Evolutionary conservation across 352 stramenopile species (phyloP).

Genomic region (Phytopythium boreale): DNA sequence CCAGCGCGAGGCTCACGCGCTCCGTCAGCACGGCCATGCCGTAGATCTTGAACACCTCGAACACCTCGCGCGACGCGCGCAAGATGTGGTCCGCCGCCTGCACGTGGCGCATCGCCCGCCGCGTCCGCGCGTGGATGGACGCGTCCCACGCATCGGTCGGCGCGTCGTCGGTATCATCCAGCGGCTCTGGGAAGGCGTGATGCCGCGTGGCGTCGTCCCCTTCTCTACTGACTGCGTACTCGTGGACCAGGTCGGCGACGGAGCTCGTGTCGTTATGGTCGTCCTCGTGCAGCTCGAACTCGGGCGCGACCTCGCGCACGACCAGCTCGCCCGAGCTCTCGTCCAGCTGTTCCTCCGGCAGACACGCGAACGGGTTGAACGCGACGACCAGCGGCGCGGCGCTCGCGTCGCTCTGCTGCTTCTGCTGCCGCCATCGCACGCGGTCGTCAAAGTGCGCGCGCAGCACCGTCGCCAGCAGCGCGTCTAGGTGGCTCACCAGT

Average conservation of each 20-base stretch:
- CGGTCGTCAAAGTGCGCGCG: conserved; percentile 54
- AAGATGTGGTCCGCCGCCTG: conserved; percentile 39
- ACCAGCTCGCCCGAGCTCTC: conserved; percentile 53
- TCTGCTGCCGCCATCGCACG: conserved; percentile 12
- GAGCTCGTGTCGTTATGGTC: conserved; percentile 19
- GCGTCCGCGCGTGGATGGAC: background rate
- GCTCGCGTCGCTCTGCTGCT: conserved; percentile 5
- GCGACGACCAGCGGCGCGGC: conserved; percentile 32
- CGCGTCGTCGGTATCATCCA: background rate
- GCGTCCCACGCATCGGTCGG: conserved; percentile 8
- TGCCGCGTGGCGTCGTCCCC: conserved; percentile 7
- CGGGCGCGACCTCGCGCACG: conserved; percentile 33
- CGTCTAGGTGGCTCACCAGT: conserved; percentile 41
- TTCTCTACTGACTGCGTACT: conserved; percentile 14
- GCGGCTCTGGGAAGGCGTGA: conserved; percentile 29
- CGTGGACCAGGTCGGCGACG: conserved; percentile 35
- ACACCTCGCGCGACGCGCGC: conserved; percentile 55
- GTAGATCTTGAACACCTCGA: conserved; percentile 84
- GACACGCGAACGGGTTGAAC: conserved; percentile 61
- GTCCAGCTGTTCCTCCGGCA: conserved; percentile 59
- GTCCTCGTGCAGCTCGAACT: conserved; percentile 16
- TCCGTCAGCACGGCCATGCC: conserved; percentile 75
- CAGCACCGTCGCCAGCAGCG: conserved; percentile 49
- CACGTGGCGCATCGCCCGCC: background rate
- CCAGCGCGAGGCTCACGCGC: conserved; percentile 53